Evolutionary conservation across 768 basidiomycete species (phyloP).

Genomic region (Xanthoconium purpureum): DNA sequence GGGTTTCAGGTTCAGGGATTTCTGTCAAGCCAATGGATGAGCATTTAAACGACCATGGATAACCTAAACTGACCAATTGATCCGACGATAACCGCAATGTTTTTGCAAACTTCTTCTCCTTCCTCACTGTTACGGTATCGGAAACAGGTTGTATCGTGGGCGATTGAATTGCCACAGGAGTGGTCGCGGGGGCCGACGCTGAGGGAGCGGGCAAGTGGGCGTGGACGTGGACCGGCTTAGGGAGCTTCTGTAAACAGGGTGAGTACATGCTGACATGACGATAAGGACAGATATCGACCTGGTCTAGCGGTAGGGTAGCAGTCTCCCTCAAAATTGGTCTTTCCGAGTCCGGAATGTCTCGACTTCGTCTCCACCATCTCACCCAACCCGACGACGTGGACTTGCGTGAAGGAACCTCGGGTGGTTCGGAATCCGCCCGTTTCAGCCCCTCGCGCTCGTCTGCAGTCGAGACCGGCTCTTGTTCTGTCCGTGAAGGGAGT

Average conservation of each 20-base stretch:
- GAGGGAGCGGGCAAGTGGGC: slow-evolving; percentile 24
- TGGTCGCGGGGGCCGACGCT: slow-evolving; percentile 47
- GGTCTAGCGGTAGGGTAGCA: slow-evolving; percentile 23
- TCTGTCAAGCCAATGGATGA: slow-evolving; percentile 43
- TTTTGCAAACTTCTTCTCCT: slow-evolving; percentile 74
- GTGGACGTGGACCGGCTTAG: background rate
- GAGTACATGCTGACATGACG: background rate
- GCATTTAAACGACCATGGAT: background rate
- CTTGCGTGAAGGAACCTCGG: slow-evolving; percentile 35
- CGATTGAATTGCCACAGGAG: slow-evolving; percentile 31
- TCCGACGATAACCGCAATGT: slow-evolving; percentile 91
- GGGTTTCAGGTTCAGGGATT: slow-evolving; percentile 77
- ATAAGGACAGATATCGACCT: slow-evolving; percentile 13
- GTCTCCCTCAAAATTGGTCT: slow-evolving; percentile 23
- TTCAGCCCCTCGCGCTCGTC: slow-evolving; percentile 31
- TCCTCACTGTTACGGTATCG: slow-evolving; percentile 4
- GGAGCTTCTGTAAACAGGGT: slow-evolving; percentile 12
- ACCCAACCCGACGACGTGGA: slow-evolving; percentile 71
- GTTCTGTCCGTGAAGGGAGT: slow-evolving; percentile 26
- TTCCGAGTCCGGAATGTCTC: slow-evolving; percentile 30
- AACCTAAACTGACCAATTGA: slow-evolving; percentile 64
- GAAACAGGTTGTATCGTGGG: slow-evolving; percentile 29
- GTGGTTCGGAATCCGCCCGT: slow-evolving; percentile 38
- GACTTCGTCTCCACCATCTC: slow-evolving; percentile 78
- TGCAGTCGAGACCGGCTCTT: slow-evolving; percentile 20